A percentile compares a stretch with the other conserved stretches of the same genome.
Conservation (phyloP, 345 rosid genomes). For the Erodium maritimum region DNA sequence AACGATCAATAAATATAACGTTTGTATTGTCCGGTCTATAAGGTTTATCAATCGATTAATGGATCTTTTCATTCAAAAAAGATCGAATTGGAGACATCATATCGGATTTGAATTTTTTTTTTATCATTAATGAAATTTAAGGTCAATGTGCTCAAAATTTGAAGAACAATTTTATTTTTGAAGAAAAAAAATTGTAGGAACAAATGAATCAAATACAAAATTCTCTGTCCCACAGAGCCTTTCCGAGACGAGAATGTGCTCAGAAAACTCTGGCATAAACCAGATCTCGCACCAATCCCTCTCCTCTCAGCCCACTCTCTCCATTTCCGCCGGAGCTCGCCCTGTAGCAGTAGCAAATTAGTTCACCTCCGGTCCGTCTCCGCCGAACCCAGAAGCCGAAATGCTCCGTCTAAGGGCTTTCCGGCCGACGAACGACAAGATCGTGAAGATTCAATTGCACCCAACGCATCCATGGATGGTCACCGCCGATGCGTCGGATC, state of each 20-base stretch:
- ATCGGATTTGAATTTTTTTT: too few relatives aligned
- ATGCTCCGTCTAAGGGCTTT: constrained; percentile 89
- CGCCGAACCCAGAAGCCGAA: constrained; percentile 9
- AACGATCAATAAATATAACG: too few relatives aligned
- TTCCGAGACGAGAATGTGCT: neutral
- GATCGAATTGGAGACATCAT: too few relatives aligned
- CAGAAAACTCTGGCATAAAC: neutral
- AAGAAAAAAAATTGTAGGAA: too few relatives aligned
- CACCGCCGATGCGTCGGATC: constrained; percentile 89
- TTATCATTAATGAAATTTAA: too few relatives aligned
- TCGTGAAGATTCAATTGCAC: constrained; percentile 88
- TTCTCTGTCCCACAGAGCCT: neutral
- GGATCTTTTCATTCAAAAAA: too few relatives aligned
- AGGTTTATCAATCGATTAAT: too few relatives aligned
- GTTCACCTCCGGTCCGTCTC: neutral
- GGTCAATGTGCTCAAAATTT: too few relatives aligned
- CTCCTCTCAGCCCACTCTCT: neutral
- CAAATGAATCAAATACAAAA: too few relatives aligned
- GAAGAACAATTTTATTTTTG: too few relatives aligned
- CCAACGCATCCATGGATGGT: constrained; percentile 99
- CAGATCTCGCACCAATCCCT: neutral
- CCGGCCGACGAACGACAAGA: constrained; percentile 68
- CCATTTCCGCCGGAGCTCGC: constrained; percentile 1
- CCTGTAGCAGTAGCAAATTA: neutral
- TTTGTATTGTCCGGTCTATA: too few relatives aligned